These are phyloP conservation scores for Phaeoacremonium minimum DNA, from an alignment of 2,329 filamentous ascomycete genomes.

Conservation along the genomic window DNA sequence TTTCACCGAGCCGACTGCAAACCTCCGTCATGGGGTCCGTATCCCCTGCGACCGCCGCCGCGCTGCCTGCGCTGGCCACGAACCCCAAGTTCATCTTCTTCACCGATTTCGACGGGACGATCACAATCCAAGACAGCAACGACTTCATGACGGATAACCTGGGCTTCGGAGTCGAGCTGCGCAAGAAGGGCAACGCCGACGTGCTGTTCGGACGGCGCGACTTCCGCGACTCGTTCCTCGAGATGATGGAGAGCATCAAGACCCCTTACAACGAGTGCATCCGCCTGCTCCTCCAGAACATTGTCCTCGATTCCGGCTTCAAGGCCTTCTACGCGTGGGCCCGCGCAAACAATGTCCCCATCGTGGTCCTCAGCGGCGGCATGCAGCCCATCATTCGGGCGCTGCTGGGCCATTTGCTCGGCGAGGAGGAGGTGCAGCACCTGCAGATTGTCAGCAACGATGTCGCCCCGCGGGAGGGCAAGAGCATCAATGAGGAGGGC, in stretches of 20 bases:
- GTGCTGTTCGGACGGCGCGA: slow-evolving; percentile 66
- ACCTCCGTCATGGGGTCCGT: slow-evolving; percentile 34
- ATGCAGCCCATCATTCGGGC: slow-evolving; percentile 91
- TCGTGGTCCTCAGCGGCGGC: slow-evolving; percentile 86
- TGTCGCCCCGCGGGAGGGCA: slow-evolving; percentile 58
- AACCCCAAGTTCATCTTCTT: slow-evolving; percentile 95
- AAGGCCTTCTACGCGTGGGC: slow-evolving; percentile 84
- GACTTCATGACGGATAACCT: slow-evolving; percentile 83
- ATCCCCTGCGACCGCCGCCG: slow-evolving; percentile 22
- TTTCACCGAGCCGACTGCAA: neutral
- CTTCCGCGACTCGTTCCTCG: slow-evolving; percentile 83
- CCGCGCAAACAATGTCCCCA: slow-evolving; percentile 75
- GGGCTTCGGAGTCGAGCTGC: slow-evolving; percentile 71
- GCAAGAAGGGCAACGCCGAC: slow-evolving; percentile 69
- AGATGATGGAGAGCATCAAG: slow-evolving; percentile 86
- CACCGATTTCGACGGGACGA: slow-evolving; percentile 97
- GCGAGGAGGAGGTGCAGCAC: slow-evolving; percentile 66
- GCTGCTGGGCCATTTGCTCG: slow-evolving; percentile 74
- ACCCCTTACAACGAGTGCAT: slow-evolving; percentile 81
- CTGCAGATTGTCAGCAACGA: slow-evolving; percentile 91
- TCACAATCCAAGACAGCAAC: slow-evolving; percentile 69
- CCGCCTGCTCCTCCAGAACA: slow-evolving; percentile 71
- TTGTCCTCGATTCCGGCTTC: slow-evolving; percentile 86
- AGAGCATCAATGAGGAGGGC: slow-evolving; percentile 71
- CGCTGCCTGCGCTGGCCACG: slow-evolving; percentile 55